A percentile compares a stretch with the other conserved stretches of the same genome.
phyloP scores from a whole-genome alignment of 257 asterid species.

The Vinca minor region DNA sequence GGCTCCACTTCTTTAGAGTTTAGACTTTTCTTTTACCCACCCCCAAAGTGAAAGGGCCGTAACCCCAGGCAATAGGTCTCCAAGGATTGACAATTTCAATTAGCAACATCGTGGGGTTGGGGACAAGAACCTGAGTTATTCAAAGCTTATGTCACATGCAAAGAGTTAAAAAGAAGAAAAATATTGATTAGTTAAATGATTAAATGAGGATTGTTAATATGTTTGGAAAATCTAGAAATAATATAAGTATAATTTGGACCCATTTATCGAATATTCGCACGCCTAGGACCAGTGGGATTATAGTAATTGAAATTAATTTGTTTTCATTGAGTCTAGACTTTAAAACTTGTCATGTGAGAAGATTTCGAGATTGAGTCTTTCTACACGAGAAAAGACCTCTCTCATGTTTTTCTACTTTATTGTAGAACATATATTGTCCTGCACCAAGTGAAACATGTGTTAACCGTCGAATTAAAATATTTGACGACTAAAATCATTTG shows the following conservation, averaged over 20 bases:
- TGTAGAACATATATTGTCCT: no score
- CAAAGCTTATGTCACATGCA: slow-evolving; percentile 54
- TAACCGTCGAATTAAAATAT: no score
- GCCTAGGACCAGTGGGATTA: slow-evolving; percentile 40
- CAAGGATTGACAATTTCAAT: no score
- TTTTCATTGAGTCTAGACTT: no score
- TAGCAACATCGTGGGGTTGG: neutral
- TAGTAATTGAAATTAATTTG: slow-evolving; percentile 7
- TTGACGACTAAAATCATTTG: no score
- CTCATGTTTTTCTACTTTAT: slow-evolving; percentile 15
- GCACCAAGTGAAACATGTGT: no score
- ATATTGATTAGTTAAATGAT: slow-evolving; percentile 39
- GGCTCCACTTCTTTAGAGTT: slow-evolving; percentile 1
- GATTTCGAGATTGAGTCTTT: slow-evolving; percentile 62
- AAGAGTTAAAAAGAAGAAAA: slow-evolving; percentile 10
- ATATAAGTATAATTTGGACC: slow-evolving; percentile 34
- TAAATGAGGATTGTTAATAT: slow-evolving; percentile 26
- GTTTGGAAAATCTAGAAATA: no score
- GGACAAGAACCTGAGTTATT: slow-evolving; percentile 28
- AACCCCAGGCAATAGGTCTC: no score
- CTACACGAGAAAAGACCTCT: slow-evolving; percentile 32
- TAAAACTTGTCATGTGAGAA: slow-evolving; percentile 60
- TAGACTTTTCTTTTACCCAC: neutral
- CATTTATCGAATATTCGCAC: slow-evolving; percentile 79
- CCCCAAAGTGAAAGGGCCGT: no score